phyloP scores from a whole-genome alignment of 106 monocot species.

The Dioscorea zingiberensis region DNA sequence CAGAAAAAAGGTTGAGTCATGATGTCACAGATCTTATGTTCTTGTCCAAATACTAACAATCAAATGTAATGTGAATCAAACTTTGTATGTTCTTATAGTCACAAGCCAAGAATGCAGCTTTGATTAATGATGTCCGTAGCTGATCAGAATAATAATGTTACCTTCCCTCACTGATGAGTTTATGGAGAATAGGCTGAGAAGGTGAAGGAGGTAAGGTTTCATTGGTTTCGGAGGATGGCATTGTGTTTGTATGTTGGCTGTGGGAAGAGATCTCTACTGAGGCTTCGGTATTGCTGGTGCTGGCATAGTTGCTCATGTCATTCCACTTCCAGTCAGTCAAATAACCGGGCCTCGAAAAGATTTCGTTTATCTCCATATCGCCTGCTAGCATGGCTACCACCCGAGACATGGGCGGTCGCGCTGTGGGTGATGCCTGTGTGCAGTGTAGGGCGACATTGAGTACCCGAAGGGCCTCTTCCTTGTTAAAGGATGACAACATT shows the following conservation, averaged over 20 bases:
- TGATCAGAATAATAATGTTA: neutral
- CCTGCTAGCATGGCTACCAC: conserved; percentile 80
- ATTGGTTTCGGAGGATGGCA: neutral
- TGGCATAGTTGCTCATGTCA: conserved; percentile 21
- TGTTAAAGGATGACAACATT: conserved; percentile 22
- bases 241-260: too few species aligned
- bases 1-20: too few species aligned
- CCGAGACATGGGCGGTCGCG: conserved; percentile 79
- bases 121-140: too few species aligned
- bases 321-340: conserved; percentile 68
- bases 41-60: too few species aligned
- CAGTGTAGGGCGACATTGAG: conserved; percentile 72
- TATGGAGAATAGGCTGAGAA: neutral
- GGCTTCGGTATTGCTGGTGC: neutral
- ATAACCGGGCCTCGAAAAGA: conserved; percentile 58
- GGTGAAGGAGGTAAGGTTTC: neutral
- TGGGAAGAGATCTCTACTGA: neutral
- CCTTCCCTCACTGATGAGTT: neutral
- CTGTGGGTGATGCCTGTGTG: conserved; percentile 61
- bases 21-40: too few species aligned
- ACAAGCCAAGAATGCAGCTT: too few species aligned
- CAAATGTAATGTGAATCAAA: too few species aligned
- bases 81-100: too few species aligned
- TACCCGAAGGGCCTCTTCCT: conserved; percentile 29
- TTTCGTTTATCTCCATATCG: conserved; percentile 48